Evolutionary conservation across 2,329 filamentous ascomycete genomes (phyloP).

Genomic region (Annulohypoxylon truncatum): DNA sequence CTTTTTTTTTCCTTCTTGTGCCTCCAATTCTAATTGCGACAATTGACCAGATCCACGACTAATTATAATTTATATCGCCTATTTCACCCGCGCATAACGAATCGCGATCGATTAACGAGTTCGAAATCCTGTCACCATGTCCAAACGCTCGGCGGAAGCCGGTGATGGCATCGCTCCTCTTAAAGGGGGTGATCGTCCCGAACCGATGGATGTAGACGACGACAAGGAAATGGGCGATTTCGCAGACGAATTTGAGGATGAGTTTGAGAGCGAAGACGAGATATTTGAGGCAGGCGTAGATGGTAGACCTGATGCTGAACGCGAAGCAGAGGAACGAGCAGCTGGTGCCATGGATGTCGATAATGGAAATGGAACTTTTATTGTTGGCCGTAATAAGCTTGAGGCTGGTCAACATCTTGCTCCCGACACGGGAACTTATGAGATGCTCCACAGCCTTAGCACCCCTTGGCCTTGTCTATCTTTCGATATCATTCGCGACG

Average conservation of each 20-base stretch:
- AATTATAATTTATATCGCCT: background rate
- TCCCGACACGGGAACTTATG: slow-evolving; percentile 93
- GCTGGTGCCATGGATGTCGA: slow-evolving; percentile 91
- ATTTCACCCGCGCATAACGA: background rate
- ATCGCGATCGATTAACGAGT: background rate
- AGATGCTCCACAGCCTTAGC: slow-evolving; percentile 95
- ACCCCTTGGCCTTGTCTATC: slow-evolving; percentile 97
- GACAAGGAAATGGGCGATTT: slow-evolving; percentile 80
- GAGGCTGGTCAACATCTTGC: slow-evolving; percentile 90
- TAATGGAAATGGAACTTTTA: slow-evolving; percentile 90
- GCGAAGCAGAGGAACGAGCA: slow-evolving; percentile 87
- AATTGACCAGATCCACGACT: background rate
- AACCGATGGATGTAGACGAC: slow-evolving; percentile 72
- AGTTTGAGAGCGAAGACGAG: slow-evolving; percentile 89
- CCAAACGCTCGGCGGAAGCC: slow-evolving; percentile 68
- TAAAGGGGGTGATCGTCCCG: slow-evolving; percentile 71
- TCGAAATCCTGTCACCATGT: slow-evolving; percentile 57
- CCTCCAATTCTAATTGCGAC: slow-evolving; percentile 1
- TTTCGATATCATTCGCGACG: slow-evolving; percentile 90
- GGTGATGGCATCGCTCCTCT: slow-evolving; percentile 62
- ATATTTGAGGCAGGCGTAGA: slow-evolving; percentile 95
- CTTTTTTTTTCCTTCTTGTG: slow-evolving; percentile 35
- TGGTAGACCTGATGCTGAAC: slow-evolving; percentile 89
- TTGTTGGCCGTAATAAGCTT: slow-evolving; percentile 92
- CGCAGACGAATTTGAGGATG: slow-evolving; percentile 94